A percentile compares a stretch with the other conserved stretches of the same genome.
Evolutionary conservation across 2,329 filamentous ascomycete species (phyloP).

Genomic region (Fusarium haematococcum): DNA sequence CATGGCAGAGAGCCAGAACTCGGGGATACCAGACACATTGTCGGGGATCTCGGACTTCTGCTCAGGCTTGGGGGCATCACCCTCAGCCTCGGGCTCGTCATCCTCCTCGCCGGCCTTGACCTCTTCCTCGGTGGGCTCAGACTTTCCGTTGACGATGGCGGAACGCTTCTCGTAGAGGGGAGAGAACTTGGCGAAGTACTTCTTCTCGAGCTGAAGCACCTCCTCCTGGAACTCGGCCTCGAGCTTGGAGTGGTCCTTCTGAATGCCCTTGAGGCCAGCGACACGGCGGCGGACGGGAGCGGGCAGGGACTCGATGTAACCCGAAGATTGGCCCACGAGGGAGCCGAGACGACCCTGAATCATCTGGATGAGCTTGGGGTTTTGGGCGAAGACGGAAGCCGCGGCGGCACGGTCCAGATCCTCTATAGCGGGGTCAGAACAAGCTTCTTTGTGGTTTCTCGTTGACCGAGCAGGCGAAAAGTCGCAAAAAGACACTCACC

Average conservation of each 20-base stretch:
- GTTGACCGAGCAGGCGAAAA: conserved; percentile 10
- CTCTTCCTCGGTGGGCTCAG: conserved; percentile 89
- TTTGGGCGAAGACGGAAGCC: conserved; percentile 93
- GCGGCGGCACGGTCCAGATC: conserved; percentile 88
- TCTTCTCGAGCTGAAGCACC: conserved; percentile 98
- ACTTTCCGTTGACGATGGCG: conserved; percentile 87
- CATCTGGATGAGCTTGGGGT: conserved; percentile 95
- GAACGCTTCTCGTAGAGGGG: conserved; percentile 96
- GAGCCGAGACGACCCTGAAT: conserved; percentile 96
- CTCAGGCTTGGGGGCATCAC: conserved; percentile 67
- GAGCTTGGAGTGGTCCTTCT: conserved; percentile 98
- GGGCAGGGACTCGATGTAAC: conserved; percentile 97
- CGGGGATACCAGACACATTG: conserved; percentile 83
- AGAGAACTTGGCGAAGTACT: conserved; percentile 99
- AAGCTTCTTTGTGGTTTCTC: not conserved
- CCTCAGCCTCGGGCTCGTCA: conserved; percentile 79
- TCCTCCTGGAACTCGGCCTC: conserved; percentile 99
- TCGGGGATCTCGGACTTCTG: conserved; percentile 68
- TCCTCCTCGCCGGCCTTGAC: conserved; percentile 87
- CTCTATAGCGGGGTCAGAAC: conserved; percentile 67
- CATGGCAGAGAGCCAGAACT: conserved; percentile 99
- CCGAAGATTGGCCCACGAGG: conserved; percentile 93
- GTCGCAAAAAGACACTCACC: conserved; percentile 68
- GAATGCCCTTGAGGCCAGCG: conserved; percentile 94
- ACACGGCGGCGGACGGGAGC: conserved; percentile 91